These are phyloP conservation scores for Suillus clintonianus DNA, from an alignment of 768 basidiomycete species.

Conservation along the genomic window DNA sequence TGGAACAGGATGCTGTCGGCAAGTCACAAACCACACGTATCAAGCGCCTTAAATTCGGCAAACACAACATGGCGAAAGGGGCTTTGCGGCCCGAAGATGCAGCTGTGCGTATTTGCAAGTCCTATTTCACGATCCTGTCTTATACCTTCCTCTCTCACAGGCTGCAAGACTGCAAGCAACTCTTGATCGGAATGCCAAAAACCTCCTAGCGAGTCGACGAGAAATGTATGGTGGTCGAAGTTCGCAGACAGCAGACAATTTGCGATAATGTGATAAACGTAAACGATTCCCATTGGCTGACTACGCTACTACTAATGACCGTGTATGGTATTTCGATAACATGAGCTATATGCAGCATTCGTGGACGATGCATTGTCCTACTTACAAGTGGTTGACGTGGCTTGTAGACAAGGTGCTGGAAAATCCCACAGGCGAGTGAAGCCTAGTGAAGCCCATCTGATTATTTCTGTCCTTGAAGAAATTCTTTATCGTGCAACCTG, in stretches of 20 bases:
- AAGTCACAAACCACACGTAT: slow-evolving; percentile 41
- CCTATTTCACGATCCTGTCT: not conserved
- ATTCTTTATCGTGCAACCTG: not conserved
- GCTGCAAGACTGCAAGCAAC: slow-evolving; percentile 69
- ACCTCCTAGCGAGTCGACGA: slow-evolving; percentile 27
- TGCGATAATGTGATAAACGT: slow-evolving; percentile 7
- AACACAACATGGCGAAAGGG: slow-evolving; percentile 90
- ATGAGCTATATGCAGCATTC: slow-evolving; percentile 18
- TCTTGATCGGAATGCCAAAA: slow-evolving; percentile 47
- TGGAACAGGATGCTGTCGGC: slow-evolving; percentile 38
- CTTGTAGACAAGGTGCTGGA: not conserved
- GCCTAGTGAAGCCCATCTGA: not conserved
- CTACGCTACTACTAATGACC: no score
- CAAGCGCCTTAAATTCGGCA: slow-evolving; percentile 63
- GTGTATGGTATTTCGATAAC: slow-evolving; percentile 11
- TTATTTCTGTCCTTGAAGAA: not conserved
- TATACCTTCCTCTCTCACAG: slow-evolving; percentile 34
- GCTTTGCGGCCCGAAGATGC: slow-evolving; percentile 81
- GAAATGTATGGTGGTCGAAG: slow-evolving; percentile 21
- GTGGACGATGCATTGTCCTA: slow-evolving; percentile 17
- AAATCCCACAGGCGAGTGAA: not conserved
- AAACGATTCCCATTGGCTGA: no score
- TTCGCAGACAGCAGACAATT: slow-evolving; percentile 21
- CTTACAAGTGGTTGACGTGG: slow-evolving; percentile 9
- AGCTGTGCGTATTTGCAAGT: slow-evolving; percentile 51